Base-by-base conservation (phyloP, 2,329 filamentous ascomycete genomes). In the Fusarium brevicatenulatum region DNA sequence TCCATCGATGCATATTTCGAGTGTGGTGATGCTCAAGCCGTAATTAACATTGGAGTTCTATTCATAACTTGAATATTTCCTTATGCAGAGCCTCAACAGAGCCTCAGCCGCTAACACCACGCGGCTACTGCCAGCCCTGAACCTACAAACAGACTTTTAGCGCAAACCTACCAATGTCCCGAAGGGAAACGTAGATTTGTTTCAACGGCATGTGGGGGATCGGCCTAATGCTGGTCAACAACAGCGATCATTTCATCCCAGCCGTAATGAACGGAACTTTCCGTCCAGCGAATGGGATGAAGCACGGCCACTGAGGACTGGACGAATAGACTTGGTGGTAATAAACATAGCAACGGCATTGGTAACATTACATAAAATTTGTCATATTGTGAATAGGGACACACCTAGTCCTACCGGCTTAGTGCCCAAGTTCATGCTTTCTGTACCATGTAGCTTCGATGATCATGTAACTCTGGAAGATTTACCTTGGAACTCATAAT, bases 11-110 rank as follows among this genome's bases (percentile, higher is more conserved):
- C 8, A 23, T 19, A 50, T 4, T 8, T 11, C 4, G 6, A 25
- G 4, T 7, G 18, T 5, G 0, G 15, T 5, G 7, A 7, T 4
- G 3, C 3, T 25, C 0, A 8, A 2, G 2, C 9, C 12, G 7
- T 9, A 9, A 8, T 0, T 1, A 5, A 11, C 11, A 19, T 10
- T 5, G 18, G 7, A 28, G 5, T 54, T 28, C 10, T 40, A 18
- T 54, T 40, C 50, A 40, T 18, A 40, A 28, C 19, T 4, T 8
- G 50, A n/a, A 54, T 5, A 40, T 10, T 10, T 2, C 5, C 19
- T 40, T 54, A 21, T 28, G 13, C 36, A 28, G 34, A 53, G 23
- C 23, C 32, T 53, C 47, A 34, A 18, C 15, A 9, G 32, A 25
- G 47, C n/a, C 32, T 36, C 50, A 54, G 19, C 36, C 34, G 25